Percentiles rank a stretch among this genome's conserved stretches.
Evolutionary conservation across 257 asterid species (phyloP).

Genomic region (Rehmannia glutinosa): DNA sequence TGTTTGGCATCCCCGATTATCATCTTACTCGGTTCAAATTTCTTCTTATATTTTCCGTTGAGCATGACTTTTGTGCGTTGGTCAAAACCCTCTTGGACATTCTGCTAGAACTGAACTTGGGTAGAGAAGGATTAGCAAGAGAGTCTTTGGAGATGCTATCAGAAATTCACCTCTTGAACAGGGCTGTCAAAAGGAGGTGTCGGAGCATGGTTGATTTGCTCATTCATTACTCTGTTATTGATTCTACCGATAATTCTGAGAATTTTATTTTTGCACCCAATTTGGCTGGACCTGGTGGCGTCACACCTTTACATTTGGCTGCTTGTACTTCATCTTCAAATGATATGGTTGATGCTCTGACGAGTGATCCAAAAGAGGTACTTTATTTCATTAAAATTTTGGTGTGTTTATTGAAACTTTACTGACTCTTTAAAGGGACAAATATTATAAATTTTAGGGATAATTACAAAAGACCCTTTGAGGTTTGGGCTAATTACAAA

Average conservation of each 20-base stretch:
- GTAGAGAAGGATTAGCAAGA: conserved; percentile 37
- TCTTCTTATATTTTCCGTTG: conserved; percentile 72
- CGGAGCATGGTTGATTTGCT: conserved; percentile 60
- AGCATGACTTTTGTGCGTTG: conserved; percentile 65
- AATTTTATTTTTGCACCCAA: conserved; percentile 55
- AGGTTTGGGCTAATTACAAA: too few relatives aligned
- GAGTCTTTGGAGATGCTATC: conserved; percentile 71
- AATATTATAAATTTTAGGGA: neutral
- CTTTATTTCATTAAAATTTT: neutral
- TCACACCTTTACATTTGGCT: conserved; percentile 84
- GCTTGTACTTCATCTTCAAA: conserved; percentile 60
- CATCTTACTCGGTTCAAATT: conserved; percentile 57
- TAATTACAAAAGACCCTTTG: neutral
- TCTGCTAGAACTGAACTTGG: conserved; percentile 58
- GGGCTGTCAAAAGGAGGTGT: conserved; percentile 73
- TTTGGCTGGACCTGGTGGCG: conserved; percentile 79
- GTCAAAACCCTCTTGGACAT: conserved; percentile 67
- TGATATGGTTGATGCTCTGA: conserved; percentile 64
- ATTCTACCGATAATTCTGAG: conserved; percentile 30
- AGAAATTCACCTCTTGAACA: conserved; percentile 68
- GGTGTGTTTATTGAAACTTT: conserved; percentile 1
- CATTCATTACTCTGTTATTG: conserved; percentile 35
- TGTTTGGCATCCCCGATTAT: conserved; percentile 48
- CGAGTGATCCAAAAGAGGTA: conserved; percentile 83
- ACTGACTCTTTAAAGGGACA: too few relatives aligned